Base-by-base conservation (phyloP, 371 early-diverging fungal genomes). In the Mucor racemosus region DNA sequence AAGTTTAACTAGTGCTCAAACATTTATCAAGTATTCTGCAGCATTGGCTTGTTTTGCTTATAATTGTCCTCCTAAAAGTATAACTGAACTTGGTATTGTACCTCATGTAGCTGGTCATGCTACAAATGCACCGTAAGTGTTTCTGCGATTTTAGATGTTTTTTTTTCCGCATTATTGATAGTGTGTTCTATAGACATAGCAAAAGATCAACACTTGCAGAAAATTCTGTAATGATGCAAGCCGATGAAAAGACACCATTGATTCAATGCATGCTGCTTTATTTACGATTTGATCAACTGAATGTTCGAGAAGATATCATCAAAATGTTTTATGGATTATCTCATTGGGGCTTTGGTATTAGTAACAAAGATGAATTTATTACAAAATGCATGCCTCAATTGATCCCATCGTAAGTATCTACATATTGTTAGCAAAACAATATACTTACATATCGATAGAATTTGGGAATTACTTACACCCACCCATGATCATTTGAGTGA, bases 391-490 rank as follows among this genome's bases (percentile, higher is more conserved):
- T 76, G 53, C 68, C 79, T 8, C 40, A 62, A 9, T 58, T 84
- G 13, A 76, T 75, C n/a, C 69, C 81, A 40, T 70, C 74, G 83
- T 82, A 78, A 66, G 79, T 74, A 38, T 31, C 17, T 58, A 38
- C 38, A 9, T 10, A 10, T 10, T 41, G 42, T 38, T 38, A 9
- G 11, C 5, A 5, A 38, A 7, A 11, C 5, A 38, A 38, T 1
- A 38, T 7, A 38, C 38, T 7, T 41, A 8, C 8, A 8, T 48
- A 48, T 19, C 19, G 48, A 48, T 73, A 85, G 83, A 1, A 65
- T 85, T 21, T 86, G 86, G 86, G 78, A 84, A 55, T 60, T 74
- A 53, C 53, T 84, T 3, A 54, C 75, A 10, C 84, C 86, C 5
- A 26, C 67, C 3, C 68, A 81, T 48, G 83, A 84, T 59, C 42